Base-by-base conservation (phyloP, 345 rosid genomes). In the Eutrema heterophyllum region DNA sequence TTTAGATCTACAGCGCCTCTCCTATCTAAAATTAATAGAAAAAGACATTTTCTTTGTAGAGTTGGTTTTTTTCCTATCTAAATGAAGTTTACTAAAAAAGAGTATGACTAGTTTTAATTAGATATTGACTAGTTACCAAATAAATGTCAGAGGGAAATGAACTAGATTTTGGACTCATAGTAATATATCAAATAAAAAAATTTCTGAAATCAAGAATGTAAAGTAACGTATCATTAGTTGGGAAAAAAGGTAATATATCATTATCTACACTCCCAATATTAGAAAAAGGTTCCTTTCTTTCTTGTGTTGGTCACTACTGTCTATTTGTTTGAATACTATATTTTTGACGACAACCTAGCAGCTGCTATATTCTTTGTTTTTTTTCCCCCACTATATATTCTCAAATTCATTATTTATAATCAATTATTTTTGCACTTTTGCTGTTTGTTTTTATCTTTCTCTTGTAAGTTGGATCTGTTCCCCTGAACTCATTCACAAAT, bases 281-380 rank as follows among this genome's bases (percentile, higher is more conserved):
- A 11, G 43, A 72, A 36, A 52, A 66, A 66, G 60, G 78, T 50
- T 67, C 30, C 21, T 67, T 67, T 67, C 51, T 74, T 74, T 74
- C 46, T 16, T 58, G 61, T 66, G 67, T 41, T 59, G 73, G 49
- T 67, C 63, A 68, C 68, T 59, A 59, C 14, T 64, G 62, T 9
- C 50, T 16, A 7, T 51, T 41, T 39, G 11, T 59, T 46, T 48
- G 4, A 2, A 49, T 16, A 9, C 14, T 41, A 41, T 13, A 40
- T 18, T 12, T 51, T 41, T 53, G 76, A 64, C 57, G 76, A 64
- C 57, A 72, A 72, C 70, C 48, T 51, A 71, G 44, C 76, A 61
- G 3, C 44, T 49, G 53, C 8, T 40, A 12, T 61, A 40, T 71
- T 61, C 41, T 38, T 55, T 30, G 5, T 43, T 26, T 67, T 13